A percentile compares a stretch with the other conserved stretches of the same genome.
These are phyloP conservation scores for Rhodotorula sphaerocarpa DNA, from an alignment of 768 basidiomycete genomes.

Conservation along the genomic window DNA sequence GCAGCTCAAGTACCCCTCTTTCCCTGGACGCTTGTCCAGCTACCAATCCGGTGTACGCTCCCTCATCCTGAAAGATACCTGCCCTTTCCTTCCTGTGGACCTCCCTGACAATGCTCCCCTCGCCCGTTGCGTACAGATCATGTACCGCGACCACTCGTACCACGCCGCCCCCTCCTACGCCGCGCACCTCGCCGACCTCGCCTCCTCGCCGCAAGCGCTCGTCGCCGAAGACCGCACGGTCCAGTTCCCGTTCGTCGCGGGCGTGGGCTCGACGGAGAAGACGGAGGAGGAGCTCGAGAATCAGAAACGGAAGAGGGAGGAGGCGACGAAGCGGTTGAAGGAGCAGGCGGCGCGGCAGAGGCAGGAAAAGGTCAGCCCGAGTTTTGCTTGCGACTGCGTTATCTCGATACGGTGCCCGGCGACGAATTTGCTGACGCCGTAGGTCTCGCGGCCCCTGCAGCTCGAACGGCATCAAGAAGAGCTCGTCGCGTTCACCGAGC, in stretches of 20 bases:
- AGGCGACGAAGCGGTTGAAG: constrained; percentile 79
- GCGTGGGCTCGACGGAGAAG: constrained; percentile 53
- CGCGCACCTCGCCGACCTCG: constrained; percentile 56
- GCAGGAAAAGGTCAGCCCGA: constrained; percentile 85
- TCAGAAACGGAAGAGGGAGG: constrained; percentile 67
- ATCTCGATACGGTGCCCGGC: too few relatives aligned
- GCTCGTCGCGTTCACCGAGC: constrained; percentile 55
- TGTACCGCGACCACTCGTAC: constrained; percentile 77
- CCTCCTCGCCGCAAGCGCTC: constrained; percentile 56
- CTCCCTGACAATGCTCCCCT: neutral
- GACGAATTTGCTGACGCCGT: too few relatives aligned
- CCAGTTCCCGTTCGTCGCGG: constrained; percentile 70
- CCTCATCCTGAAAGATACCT: too few relatives aligned
- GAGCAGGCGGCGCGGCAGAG: constrained; percentile 80
- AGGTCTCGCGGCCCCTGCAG: too few relatives aligned
- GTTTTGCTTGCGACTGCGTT: too few relatives aligned
- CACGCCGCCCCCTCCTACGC: constrained; percentile 66
- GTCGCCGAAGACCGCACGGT: constrained; percentile 62
- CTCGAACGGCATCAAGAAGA: constrained; percentile 68
- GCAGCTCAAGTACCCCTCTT: constrained; percentile 89
- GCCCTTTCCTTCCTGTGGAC: neutral
- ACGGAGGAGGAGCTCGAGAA: constrained; percentile 79
- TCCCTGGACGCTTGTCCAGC: constrained; percentile 72
- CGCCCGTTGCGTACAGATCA: constrained; percentile 56
- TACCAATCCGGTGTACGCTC: constrained; percentile 61